A percentile compares a stretch with the other conserved stretches of the same genome.
phyloP scores from a whole-genome alignment of 805 yeast genomes.

The Ascoidea asiatica region DNA sequence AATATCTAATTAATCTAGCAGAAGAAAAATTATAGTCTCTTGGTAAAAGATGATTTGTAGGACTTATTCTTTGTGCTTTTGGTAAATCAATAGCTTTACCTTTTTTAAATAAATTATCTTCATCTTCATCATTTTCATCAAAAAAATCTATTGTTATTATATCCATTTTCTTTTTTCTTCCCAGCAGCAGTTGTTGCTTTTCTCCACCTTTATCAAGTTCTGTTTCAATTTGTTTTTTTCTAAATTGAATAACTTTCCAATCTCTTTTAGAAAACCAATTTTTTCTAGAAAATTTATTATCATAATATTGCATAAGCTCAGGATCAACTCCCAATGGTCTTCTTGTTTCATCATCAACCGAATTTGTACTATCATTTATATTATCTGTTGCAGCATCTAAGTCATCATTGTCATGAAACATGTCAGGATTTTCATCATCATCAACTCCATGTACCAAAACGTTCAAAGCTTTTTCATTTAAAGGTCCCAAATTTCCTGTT shows the following conservation, averaged over 20 bases:
- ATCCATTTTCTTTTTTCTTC: constrained; percentile 8
- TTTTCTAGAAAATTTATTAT: too few species aligned
- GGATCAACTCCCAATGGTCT: too few species aligned
- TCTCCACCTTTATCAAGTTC: constrained; percentile 1
- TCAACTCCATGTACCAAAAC: too few species aligned
- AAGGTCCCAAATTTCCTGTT: too few species aligned
- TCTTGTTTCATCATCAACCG: constrained; percentile 1
- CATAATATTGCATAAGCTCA: too few species aligned
- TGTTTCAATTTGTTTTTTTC: not conserved
- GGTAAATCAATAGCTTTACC: constrained; percentile 25
- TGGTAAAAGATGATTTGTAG: constrained; percentile 42
- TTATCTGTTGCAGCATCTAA: constrained; percentile 14
- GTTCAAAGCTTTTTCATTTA: too few species aligned
- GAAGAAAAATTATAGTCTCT: constrained; percentile 66
- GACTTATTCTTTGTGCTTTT: constrained; percentile 24
- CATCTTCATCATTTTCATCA: constrained; percentile 17
- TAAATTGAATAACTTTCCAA: not conserved
- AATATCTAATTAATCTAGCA: constrained; percentile 48
- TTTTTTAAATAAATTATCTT: constrained; percentile 10
- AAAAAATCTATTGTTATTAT: constrained; percentile 30
- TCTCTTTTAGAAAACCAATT: too few species aligned
- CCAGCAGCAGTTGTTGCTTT: constrained; percentile 1
- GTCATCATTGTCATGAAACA: constrained; percentile 22
- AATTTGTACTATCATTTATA: not conserved
- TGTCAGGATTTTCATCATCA: constrained; percentile 11